phyloP scores from a whole-genome alignment of 805 yeast genomes.

The Scheffersomyces spartinae region DNA sequence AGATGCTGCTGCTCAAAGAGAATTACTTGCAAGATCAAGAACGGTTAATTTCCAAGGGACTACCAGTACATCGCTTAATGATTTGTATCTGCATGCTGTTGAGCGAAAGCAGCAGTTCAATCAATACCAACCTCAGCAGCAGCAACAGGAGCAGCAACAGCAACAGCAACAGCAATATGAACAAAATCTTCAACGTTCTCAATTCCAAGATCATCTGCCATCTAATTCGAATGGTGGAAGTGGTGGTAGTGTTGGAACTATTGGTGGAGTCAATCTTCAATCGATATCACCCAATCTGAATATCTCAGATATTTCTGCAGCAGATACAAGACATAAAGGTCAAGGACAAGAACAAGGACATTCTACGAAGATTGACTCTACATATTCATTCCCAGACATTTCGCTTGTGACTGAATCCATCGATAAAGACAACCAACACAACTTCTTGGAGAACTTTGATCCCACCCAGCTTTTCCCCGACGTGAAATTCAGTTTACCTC shows the following conservation, averaged over 20 bases:
- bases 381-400: slow-evolving; percentile 38
- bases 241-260: too few species aligned
- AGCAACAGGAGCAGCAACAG: slow-evolving; percentile 1
- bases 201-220: too few species aligned
- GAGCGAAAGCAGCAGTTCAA: slow-evolving; percentile 1
- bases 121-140: slow-evolving; percentile 3
- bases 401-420: slow-evolving; percentile 42
- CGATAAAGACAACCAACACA: slow-evolving; percentile 30
- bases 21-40: slow-evolving; percentile 10
- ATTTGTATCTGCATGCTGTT: too few species aligned
- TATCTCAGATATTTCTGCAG: too few species aligned
- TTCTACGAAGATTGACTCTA: slow-evolving; percentile 25
- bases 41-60: slow-evolving; percentile 9
- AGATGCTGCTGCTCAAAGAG: slow-evolving; percentile 18
- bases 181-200: too few species aligned
- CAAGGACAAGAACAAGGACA: slow-evolving; percentile 9
- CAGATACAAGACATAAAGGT: too few species aligned
- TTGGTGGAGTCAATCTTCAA: too few species aligned
- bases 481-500: slow-evolving; percentile 21
- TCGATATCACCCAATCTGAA: too few species aligned
- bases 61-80: too few species aligned
- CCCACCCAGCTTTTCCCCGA: slow-evolving; percentile 46
- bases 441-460: slow-evolving; percentile 40
- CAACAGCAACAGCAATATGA: neutral
- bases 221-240: too few species aligned